Percentiles rank a stretch among this genome's conserved stretches.
These are phyloP conservation scores for Coniochaeta sp. DNA, from an alignment of 2,329 filamentous ascomycete species.

Conservation along the genomic window DNA sequence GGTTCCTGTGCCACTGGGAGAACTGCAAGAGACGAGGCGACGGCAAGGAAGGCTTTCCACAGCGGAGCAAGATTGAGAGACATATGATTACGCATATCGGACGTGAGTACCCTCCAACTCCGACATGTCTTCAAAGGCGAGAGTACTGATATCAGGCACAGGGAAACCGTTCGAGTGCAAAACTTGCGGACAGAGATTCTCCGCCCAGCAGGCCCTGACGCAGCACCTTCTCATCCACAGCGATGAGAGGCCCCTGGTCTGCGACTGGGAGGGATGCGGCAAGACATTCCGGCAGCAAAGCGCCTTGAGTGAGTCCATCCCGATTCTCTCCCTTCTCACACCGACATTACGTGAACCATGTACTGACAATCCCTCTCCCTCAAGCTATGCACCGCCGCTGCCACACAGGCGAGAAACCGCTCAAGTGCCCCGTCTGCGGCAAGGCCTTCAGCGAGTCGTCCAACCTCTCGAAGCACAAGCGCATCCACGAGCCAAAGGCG, in stretches of 20 bases:
- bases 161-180: slow-evolving; percentile 53
- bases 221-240: slow-evolving; percentile 64
- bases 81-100: slow-evolving; percentile 61
- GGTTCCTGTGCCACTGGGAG: slow-evolving; percentile 50
- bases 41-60: slow-evolving; percentile 43
- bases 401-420: slow-evolving; percentile 59
- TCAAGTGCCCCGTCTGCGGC: slow-evolving; percentile 50
- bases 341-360: neutral
- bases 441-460: slow-evolving; percentile 59
- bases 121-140: neutral
- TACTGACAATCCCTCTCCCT: neutral
- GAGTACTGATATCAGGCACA: slow-evolving; percentile 21
- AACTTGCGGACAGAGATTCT: slow-evolving; percentile 51
- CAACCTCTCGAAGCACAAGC: slow-evolving; percentile 60
- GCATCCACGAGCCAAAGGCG: slow-evolving; percentile 50
- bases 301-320: slow-evolving; percentile 55
- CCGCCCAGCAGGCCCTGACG: slow-evolving; percentile 59
- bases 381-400: slow-evolving; percentile 63
- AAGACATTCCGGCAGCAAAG: slow-evolving; percentile 62
- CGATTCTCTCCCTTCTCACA: neutral
- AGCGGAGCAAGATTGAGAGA: slow-evolving; percentile 56
- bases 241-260: slow-evolving; percentile 56
- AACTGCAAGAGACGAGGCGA: slow-evolving; percentile 42
- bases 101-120: slow-evolving; percentile 36
- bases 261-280: slow-evolving; percentile 39